phyloP scores from a whole-genome alignment of 2,329 filamentous ascomycete species.

The Xylaria sp. region DNA sequence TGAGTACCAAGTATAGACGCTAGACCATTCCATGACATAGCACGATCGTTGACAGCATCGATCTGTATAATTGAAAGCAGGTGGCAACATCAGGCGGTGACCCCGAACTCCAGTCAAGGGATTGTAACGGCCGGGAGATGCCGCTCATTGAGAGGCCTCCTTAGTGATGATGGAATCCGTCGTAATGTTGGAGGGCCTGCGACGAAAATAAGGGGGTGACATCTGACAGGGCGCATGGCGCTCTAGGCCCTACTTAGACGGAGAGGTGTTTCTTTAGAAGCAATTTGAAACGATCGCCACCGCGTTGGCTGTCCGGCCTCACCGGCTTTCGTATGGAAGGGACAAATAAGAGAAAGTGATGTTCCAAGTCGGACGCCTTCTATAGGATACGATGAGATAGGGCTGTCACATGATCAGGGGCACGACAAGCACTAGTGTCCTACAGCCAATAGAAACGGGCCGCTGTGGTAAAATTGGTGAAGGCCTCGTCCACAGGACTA shows the following conservation, averaged over 20 bases:
- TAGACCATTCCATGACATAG: background rate
- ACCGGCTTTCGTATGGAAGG: background rate
- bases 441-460: background rate
- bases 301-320: background rate
- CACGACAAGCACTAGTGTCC: background rate
- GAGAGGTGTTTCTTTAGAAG: background rate
- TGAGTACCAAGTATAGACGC: background rate
- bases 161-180: background rate
- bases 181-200: slow-evolving; percentile 29
- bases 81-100: background rate
- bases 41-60: background rate
- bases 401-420: background rate
- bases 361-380: background rate
- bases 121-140: no score
- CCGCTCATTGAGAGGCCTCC: background rate
- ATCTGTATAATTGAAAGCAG: background rate
- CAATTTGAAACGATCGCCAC: background rate
- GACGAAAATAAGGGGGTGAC: background rate
- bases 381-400: background rate
- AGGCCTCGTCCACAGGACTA: background rate
- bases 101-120: no score
- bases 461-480: background rate
- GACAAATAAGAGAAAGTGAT: background rate
- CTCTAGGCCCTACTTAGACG: background rate
- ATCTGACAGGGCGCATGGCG: background rate